Base-by-base conservation (phyloP, 768 basidiomycete species). In the Russula abietina region DNA sequence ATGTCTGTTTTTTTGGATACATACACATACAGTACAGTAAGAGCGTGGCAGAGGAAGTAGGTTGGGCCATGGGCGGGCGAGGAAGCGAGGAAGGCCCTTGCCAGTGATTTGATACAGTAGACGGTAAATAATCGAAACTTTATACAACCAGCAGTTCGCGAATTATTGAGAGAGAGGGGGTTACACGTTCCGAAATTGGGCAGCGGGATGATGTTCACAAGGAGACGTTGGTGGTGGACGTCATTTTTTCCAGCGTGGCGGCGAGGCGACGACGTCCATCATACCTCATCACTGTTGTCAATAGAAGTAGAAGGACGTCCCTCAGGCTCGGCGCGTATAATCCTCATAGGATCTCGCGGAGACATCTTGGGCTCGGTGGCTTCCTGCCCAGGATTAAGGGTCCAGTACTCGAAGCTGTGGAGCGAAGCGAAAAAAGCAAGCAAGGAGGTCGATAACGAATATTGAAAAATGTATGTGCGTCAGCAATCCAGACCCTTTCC, bases 351-450 rank as follows among this genome's bases (percentile, higher is more conserved):
- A 66, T 78, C 77, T 10, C 65, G 64, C 4, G 80, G 81, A 41
- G 80, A 81, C 65, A 76, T 70, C 8, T 70, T 69, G 30, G 72
- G 70, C 57, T 83, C 77, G 28, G 71, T 74, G 6, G 79, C 76
- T 63, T 77, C 78, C 66, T 79, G 78, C 22, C 72, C 74, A 4
- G 80, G 80, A 67, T 83, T 83, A 63, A 87, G 77, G 17, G 72
- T 76, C 81, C 79, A 81, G 69, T 83, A 83, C n/a, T 73, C 70
- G 66, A 74, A 77, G 61, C 82, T 81, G 69, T 59, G 56, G 39
- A 54, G 59, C 32, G 22, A 30, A n/a, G n/a, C n/a, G n/a, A n/a
- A n/a, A n/a, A 46, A 38, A 4, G 36, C 14, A 12, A 36, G 36
- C 28, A 30, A n/a, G n/a, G 11, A 28, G 28, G 6, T 14, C 9